phyloP scores from a whole-genome alignment of 2,329 filamentous ascomycete genomes.

The Penicillium glabrum region DNA sequence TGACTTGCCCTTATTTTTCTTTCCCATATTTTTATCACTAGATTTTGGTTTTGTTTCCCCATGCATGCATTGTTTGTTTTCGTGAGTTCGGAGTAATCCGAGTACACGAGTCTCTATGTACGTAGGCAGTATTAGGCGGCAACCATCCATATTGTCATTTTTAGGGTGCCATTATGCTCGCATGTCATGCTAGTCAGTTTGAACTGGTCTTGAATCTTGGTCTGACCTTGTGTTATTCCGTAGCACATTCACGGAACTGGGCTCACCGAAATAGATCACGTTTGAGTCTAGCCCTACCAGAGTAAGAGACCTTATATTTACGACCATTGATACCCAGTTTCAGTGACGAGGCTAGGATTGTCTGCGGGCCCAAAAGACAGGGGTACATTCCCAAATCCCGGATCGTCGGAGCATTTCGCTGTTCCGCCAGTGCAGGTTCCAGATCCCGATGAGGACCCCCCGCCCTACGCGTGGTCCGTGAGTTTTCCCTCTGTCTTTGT shows the following conservation, averaged over 20 bases:
- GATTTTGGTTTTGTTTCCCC: no score
- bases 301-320: neutral
- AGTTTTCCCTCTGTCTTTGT: neutral
- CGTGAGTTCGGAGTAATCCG: conserved; percentile 11
- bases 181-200: no score
- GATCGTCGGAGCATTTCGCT: conserved; percentile 9
- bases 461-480: neutral
- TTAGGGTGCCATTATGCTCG: no score
- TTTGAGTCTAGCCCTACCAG: neutral
- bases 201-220: no score
- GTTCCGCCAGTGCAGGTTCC: conserved; percentile 6
- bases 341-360: neutral
- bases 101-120: neutral
- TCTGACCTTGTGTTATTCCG: neutral
- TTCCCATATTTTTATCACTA: no score
- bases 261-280: no score
- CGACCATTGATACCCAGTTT: neutral
- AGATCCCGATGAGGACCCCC: conserved; percentile 1
- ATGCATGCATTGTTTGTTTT: no score
- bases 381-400: conserved; percentile 1
- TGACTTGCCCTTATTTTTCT: neutral
- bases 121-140: no score
- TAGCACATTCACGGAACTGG: neutral
- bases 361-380: neutral
- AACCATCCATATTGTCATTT: no score